These are phyloP conservation scores for Afroboletus lepidellus DNA, from an alignment of 1,284 basidiomycete species.

Conservation along the genomic window DNA sequence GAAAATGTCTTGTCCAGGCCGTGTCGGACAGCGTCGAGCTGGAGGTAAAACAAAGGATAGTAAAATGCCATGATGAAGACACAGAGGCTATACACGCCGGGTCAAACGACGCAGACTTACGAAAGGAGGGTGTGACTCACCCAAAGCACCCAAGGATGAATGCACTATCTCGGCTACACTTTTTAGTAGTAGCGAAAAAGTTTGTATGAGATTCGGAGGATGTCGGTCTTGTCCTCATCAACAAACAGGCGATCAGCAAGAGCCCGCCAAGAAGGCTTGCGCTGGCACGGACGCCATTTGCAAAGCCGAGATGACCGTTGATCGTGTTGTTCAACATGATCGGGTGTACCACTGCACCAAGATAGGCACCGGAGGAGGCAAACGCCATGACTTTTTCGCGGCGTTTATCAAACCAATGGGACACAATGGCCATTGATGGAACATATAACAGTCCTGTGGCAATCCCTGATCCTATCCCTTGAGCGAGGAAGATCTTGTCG, in stretches of 20 bases:
- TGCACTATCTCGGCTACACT: slow-evolving; percentile 23
- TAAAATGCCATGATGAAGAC: slow-evolving; percentile 28
- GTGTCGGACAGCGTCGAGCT: slow-evolving; percentile 28
- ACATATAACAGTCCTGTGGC: slow-evolving; percentile 35
- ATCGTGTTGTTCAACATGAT: slow-evolving; percentile 45
- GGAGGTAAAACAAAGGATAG: slow-evolving; percentile 36
- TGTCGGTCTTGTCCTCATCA: slow-evolving; percentile 32
- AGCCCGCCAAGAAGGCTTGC: slow-evolving; percentile 33
- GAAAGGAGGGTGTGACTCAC: slow-evolving; percentile 3
- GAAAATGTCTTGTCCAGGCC: slow-evolving; percentile 27
- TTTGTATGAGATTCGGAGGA: slow-evolving; percentile 17
- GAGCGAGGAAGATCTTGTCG: slow-evolving; percentile 35
- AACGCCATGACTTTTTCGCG: slow-evolving; percentile 36
- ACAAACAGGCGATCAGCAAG: slow-evolving; percentile 28
- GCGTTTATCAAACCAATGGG: slow-evolving; percentile 37
- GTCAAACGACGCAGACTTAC: neutral
- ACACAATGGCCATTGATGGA: slow-evolving; percentile 36
- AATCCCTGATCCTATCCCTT: slow-evolving; percentile 36
- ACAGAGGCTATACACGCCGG: slow-evolving; percentile 10
- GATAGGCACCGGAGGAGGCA: slow-evolving; percentile 36
- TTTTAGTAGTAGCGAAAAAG: slow-evolving; percentile 23
- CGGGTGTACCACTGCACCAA: slow-evolving; percentile 37
- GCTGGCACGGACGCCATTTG: slow-evolving; percentile 34
- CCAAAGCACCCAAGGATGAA: slow-evolving; percentile 30
- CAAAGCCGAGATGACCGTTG: slow-evolving; percentile 30